Evolutionary conservation across 1,284 basidiomycete species (phyloP), one percentile per base, ranked within the genome.

Genomic region (Sanghuangporus baumii): DNA sequence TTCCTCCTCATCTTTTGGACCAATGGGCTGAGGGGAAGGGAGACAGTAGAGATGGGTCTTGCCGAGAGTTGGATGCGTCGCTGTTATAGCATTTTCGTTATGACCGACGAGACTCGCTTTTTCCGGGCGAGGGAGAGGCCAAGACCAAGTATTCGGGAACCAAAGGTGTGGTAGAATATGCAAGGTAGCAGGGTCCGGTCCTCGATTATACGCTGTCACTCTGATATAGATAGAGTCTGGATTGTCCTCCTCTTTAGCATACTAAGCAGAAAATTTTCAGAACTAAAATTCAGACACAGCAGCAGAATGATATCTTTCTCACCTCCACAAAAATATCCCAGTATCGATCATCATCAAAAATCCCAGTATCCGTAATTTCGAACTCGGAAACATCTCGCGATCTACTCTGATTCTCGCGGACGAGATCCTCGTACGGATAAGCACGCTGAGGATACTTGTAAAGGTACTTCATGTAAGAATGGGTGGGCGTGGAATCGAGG

Each of bases 131-230:
- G 93, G 88, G 64, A 86, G 78, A 26, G 87, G 82, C 96, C 96
- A 99, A 4, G 94, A 97, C 96, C 96, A 99, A 38, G 91, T 95
- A 76, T 99, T 99, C 37, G 93, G 88, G 80, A 98, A 99, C 88
- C 93, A 97, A 59, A 98, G 78, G 71, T 98, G 96, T 23, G 96
- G 96, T 55, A 99, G 81, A 69, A 99, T 84, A 75, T 98, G 96
- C 61, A 99, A 80, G 54, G 91, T 95, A n/a, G 96, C 95, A 2
- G 93, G 83, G 66, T 98, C 96, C 6, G 96, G 95, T 1, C 96
- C 96, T 51, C 96, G 88, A 75, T 99, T 99, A 79, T 98, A 99
- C 6, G 91, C 83, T 7, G 96, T 98, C 74, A 99, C 96, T 61
- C 96, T 93, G 70, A 97, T 86, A 67, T 94, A 97, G 65, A 96